Base-by-base conservation (phyloP, 2,329 filamentous ascomycete genomes). In the Cladorrhinum sp. region DNA sequence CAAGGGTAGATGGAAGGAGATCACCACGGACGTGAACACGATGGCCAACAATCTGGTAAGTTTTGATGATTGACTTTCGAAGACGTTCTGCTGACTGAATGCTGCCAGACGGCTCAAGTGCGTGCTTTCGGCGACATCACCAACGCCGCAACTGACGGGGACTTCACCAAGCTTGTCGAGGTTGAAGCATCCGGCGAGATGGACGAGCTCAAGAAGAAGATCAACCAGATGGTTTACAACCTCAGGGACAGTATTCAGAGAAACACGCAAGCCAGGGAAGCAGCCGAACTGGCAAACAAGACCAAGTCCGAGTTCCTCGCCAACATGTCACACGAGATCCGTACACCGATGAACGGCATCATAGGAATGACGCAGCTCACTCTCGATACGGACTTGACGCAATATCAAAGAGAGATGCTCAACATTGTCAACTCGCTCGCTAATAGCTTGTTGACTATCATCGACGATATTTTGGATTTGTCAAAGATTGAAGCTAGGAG, bases 191-290 rank as follows among this genome's bases (percentile, higher is more conserved):
- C 94, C 12, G 95, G 95, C 65, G 95, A 99, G 76, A 98, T 99
- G 95, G 95, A 98, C 76, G 94, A 98, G 75, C 82, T 99, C 69
- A 99, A 99, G 78, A 88, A 93, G 70, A 98, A 98, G 82, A 98
- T 99, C 83, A 99, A 98, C 74, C 91, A 96, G 79, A 99, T 99
- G 95, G 93, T 98, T 57, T 95, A 91, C 73, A 96, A 96, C 73
- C 79, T 99, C 64, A 83, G 94, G 68, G 95, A 98, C 76, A 96
- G 91, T 81, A 97, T 99, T 68, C 93, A 98, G 74, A 87, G 92
- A 73, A 99, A 98, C 74, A 97, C 93, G 2, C 91, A 93, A 67
- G 95, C 95, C 60, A 90, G 95, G 75, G 94, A 98, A 76, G 93
- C 94, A 52, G 95, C 95, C 70, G 95, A 99, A 74, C 80, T 97